Conservation (phyloP, 345 rosid species). For the Eucalyptus sideroxylon region DNA sequence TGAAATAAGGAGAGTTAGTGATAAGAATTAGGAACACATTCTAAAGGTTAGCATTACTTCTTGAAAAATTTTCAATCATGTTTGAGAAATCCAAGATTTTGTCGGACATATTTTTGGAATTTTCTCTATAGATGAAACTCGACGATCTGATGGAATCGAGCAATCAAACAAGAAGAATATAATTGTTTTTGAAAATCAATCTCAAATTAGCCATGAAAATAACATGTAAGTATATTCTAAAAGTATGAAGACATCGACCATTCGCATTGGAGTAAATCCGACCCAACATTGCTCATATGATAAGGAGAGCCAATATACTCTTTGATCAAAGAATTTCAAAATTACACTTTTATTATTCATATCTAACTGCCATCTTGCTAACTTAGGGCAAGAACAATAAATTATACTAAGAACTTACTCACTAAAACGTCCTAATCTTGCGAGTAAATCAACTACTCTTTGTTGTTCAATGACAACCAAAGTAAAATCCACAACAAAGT, state of each 20-base stretch:
- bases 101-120: accelerated
- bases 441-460: not conserved
- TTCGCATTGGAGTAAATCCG: not conserved
- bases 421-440: too few species aligned
- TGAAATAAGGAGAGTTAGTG: not conserved
- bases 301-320: not conserved
- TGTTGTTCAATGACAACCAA: not conserved
- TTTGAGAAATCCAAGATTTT: not conserved
- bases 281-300: not conserved
- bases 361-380: not conserved
- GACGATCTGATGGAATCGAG: accelerated
- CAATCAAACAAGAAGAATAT: not conserved
- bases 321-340: not conserved
- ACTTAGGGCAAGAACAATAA: not conserved
- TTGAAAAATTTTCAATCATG: not conserved
- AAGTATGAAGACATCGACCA: not conserved
- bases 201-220: not conserved
- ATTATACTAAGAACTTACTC: not conserved
- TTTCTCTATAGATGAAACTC: not conserved
- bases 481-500: not conserved
- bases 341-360: not conserved
- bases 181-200: not conserved
- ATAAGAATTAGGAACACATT: not conserved
- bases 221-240: not conserved
- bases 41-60: not conserved